Evolutionary conservation across 2,329 filamentous ascomycete genomes (phyloP), one percentile per base, ranked within the genome.

Genomic region (Rutstroemia sp.): DNA sequence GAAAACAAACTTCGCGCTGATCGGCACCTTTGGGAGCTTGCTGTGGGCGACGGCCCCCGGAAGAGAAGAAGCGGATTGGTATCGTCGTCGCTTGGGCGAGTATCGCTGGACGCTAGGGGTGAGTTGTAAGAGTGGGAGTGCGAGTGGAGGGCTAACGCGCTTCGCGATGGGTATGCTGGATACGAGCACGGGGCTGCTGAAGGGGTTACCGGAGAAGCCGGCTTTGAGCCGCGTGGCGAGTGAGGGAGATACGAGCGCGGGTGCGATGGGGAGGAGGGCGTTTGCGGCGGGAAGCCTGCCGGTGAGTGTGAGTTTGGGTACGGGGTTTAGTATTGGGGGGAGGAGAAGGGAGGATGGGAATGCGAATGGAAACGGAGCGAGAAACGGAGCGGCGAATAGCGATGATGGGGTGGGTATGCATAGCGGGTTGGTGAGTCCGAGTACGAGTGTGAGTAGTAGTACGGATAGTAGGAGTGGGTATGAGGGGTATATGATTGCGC

Each of bases 81-180:
- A 97, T 72, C 84, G 89, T 39, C 81, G 88, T 12, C 79, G 92
- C 1, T 74, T 97, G 21, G 86, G 85, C 58, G 92, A 99, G 73
- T 97, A 96, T 69, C 82, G 90, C 50, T 99, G 92, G 92, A 96
- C 92, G 9, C 77, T 97, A 55, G 87, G 87, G 8, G 92, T 97
- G 49, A 92, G 87, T 71, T 86, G 83, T 46, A 90, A 90, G 69
- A 74, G 60, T 58, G 57, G 57, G 2, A 62, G 61, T 18, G 63
- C 61, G 0, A 80, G 81, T 63, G 78, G 76, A 54, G 76, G 78
- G 1, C 66, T 86, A 53, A 86, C 83, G 0, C 79, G 82, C 59
- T 90, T 89, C 64, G 87, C 87, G n/a, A 85, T 90, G 75, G 85
- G 85, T 2, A 89, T 88, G 78, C 74, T 91, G 45, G 87, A 90